A percentile compares a stretch with the other conserved stretches of the same genome.
Evolutionary conservation across 371 early-diverging fungal species (phyloP).

Genomic region (Actinomucor elegans): DNA sequence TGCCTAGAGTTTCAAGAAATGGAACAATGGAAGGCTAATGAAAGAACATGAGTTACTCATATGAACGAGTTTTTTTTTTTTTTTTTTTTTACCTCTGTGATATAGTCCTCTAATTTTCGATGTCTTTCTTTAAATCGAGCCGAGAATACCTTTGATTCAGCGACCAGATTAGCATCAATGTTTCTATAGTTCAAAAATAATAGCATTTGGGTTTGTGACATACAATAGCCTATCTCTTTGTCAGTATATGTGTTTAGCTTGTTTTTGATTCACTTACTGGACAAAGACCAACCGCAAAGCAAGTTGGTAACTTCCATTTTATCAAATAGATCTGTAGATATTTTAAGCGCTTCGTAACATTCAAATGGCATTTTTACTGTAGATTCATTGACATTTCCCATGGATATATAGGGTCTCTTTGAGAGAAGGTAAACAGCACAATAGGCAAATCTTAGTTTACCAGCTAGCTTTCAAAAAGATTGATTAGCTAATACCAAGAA

Average conservation of each 20-base stretch:
- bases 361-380: constrained; percentile 17
- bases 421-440: constrained; percentile 22
- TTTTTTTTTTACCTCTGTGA: constrained; percentile 28
- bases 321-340: constrained; percentile 19
- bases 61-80: constrained; percentile 22
- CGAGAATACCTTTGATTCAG: constrained; percentile 14
- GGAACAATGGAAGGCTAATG: constrained; percentile 27
- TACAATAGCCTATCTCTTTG: constrained; percentile 23
- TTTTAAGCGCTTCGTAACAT: constrained; percentile 20
- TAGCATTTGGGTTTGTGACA: constrained; percentile 25
- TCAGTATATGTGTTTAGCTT: too few species aligned
- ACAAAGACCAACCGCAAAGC: constrained; percentile 36
- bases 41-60: constrained; percentile 19
- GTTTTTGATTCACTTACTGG: constrained; percentile 33
- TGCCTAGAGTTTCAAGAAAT: constrained; percentile 19
- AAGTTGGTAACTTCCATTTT: constrained; percentile 14
- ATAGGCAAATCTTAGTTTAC: constrained; percentile 23
- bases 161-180: constrained; percentile 10
- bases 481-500: background rate
- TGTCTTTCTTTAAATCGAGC: constrained; percentile 15
- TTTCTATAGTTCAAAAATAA: constrained; percentile 24
- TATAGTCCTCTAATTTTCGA: constrained; percentile 20
- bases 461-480: constrained; percentile 21
- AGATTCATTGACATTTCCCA: constrained; percentile 1
- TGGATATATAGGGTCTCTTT: constrained; percentile 27